phyloP scores from a whole-genome alignment of 331 rosid species.

The Telfairia occidentalis region DNA sequence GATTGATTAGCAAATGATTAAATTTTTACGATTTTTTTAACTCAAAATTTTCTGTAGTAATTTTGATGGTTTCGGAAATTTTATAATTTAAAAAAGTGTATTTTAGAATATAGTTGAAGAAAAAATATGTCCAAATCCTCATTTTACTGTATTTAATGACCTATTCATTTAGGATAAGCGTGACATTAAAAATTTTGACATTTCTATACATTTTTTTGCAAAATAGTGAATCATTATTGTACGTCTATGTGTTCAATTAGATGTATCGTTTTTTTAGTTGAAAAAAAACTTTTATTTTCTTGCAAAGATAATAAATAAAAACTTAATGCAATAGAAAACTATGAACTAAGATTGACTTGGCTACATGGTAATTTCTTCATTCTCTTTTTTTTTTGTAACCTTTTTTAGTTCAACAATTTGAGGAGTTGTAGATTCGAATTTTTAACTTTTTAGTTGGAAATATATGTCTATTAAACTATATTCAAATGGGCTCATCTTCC shows the following conservation, averaged over 20 bases:
- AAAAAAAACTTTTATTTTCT: too few species aligned
- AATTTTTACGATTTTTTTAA: neutral
- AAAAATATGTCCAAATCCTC: neutral
- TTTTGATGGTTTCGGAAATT: neutral
- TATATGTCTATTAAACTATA: too few species aligned
- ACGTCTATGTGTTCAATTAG: too few species aligned
- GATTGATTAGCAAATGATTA: neutral
- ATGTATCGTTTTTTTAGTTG: too few species aligned
- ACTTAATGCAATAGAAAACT: neutral
- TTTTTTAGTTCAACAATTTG: too few species aligned
- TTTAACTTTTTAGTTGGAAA: too few species aligned
- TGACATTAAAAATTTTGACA: neutral
- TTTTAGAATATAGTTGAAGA: neutral
- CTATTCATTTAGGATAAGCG: neutral
- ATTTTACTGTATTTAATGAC: neutral
- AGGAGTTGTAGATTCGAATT: too few species aligned
- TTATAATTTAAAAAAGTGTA: neutral
- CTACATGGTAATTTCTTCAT: neutral
- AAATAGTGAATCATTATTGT: too few species aligned
- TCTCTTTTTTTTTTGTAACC: conserved; percentile 5
- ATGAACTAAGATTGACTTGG: neutral
- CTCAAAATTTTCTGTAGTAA: neutral
- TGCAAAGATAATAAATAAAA: too few species aligned
- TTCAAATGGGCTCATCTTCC: too few species aligned
- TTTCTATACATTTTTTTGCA: too few species aligned